Base-by-base conservation (phyloP, 2,329 filamentous ascomycete species). In the Hypoxylon sp. region DNA sequence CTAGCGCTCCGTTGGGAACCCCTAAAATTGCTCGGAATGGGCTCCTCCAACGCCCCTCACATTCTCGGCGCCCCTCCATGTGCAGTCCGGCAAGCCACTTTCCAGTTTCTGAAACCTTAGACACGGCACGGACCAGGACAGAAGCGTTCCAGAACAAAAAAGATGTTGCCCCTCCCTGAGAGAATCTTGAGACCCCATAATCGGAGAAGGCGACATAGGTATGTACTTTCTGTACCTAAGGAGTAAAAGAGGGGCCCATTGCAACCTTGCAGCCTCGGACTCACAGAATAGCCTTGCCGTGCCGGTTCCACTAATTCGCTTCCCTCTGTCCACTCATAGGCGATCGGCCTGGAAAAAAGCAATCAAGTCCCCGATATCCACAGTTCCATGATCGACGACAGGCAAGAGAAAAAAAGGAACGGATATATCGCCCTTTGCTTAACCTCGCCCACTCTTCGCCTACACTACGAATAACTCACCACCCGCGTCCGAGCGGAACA, bases 121-220 rank as follows among this genome's bases (percentile, higher is more conserved):
- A 58, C 54, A 56, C 54, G 54, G 58, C 59, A 65, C 44, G n/a
- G 43, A 46, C 56, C 49, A 62, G 37, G 62, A 65, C 46, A 53
- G 65, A 68, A 68, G 52, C 56, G 62, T 68, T 65, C 62, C 59
- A 68, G 65, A 67, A 67, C 65, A 57, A 62, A 57, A 62, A 52
- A 51, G 39, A 37, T 50, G 47, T 44, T 44, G 24, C 37, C 30
- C 41, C 26, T 34, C 59, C 22, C 41, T n/a, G n/a, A n/a, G n/a
- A n/a, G n/a, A n/a, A n/a, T n/a, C n/a, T n/a, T n/a, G n/a, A n/a
- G n/a, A n/a, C 55, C 28, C 56, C 64, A 51, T 17, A 19, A 4
- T 19, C 20, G 11, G 1, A 30, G 4, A n/a, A 41, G 37, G 37
- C 37, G 37, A 41, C n/a, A n/a, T n/a, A n/a, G n/a, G 19, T 19